These are phyloP conservation scores for Emergomyces pasteurianus DNA, from an alignment of 2,329 filamentous ascomycete species.

Conservation along the genomic window DNA sequence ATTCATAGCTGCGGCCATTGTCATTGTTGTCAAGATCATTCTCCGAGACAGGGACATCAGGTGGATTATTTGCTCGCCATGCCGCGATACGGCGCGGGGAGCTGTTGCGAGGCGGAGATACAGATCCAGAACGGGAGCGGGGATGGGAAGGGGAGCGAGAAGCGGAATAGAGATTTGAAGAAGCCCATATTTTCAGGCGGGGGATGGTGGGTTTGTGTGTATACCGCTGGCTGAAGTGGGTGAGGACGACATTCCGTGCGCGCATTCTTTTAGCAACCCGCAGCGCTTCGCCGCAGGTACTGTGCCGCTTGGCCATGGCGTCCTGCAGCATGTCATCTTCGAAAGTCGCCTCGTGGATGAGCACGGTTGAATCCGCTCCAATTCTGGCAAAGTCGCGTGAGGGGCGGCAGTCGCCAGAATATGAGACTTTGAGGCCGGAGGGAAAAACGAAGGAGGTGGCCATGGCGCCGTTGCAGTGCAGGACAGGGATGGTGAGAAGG, in stretches of 20 bases:
- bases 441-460: slow-evolving; percentile 69
- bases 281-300: slow-evolving; percentile 76
- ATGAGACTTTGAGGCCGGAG: slow-evolving; percentile 72
- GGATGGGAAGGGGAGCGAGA: not conserved
- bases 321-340: slow-evolving; percentile 71
- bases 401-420: slow-evolving; percentile 88
- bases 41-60: not conserved
- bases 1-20: not conserved
- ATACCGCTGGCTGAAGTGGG: slow-evolving; percentile 92
- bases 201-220: not conserved
- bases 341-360: slow-evolving; percentile 94
- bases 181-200: not conserved
- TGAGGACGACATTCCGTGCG: slow-evolving; percentile 69
- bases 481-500: slow-evolving; percentile 56
- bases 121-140: not conserved
- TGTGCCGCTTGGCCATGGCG: slow-evolving; percentile 79
- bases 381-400: slow-evolving; percentile 56
- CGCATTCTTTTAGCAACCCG: slow-evolving; percentile 64
- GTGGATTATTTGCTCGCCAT: not conserved
- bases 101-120: not conserved
- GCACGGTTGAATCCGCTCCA: slow-evolving; percentile 63
- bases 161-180: not conserved
- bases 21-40: not conserved
- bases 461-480: slow-evolving; percentile 68
- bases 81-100: not conserved